These are phyloP conservation scores for Antarctomyces pellizariae DNA, from an alignment of 495 filamentous ascomycete species.

Conservation along the genomic window DNA sequence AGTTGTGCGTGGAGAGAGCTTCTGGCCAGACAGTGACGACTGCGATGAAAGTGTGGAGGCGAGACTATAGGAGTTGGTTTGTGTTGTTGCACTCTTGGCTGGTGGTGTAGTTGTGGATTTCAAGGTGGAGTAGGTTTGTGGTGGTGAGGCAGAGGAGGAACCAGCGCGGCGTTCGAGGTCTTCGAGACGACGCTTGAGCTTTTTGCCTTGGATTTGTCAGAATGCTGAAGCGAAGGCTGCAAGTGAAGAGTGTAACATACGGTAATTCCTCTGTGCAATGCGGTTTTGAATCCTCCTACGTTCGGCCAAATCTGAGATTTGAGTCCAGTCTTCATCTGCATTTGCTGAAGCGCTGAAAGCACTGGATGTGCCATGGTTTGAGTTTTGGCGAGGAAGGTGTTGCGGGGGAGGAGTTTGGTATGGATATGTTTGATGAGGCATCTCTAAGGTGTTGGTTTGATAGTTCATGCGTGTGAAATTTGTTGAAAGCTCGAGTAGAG, in stretches of 20 bases:
- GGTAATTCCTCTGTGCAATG: conserved; percentile 95
- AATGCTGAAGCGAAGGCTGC: background rate
- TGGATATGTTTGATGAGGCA: conserved; percentile 15
- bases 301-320: conserved; percentile 94
- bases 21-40: conserved; percentile 18
- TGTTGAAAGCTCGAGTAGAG: too few species aligned
- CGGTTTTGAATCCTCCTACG: conserved; percentile 88
- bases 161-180: conserved; percentile 85
- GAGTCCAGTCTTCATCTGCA: conserved; percentile 96
- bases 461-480: too few species aligned
- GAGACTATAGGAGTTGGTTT: conserved; percentile 13
- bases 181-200: conserved; percentile 92
- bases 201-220: conserved; percentile 46
- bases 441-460: too few species aligned
- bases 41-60: conserved; percentile 16
- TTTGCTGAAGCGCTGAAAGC: conserved; percentile 93
- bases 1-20: conserved; percentile 24
- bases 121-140: conserved; percentile 13
- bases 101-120: conserved; percentile 6
- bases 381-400: conserved; percentile 23
- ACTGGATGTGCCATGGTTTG: conserved; percentile 61
- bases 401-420: conserved; percentile 19
- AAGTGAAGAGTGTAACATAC: conserved; percentile 32
- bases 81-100: conserved; percentile 4
- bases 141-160: conserved; percentile 41